Percentiles rank a stretch among this genome's conserved stretches.
Conservation (phyloP, 2,329 filamentous ascomycete genomes). For the Epichloe typhina region DNA sequence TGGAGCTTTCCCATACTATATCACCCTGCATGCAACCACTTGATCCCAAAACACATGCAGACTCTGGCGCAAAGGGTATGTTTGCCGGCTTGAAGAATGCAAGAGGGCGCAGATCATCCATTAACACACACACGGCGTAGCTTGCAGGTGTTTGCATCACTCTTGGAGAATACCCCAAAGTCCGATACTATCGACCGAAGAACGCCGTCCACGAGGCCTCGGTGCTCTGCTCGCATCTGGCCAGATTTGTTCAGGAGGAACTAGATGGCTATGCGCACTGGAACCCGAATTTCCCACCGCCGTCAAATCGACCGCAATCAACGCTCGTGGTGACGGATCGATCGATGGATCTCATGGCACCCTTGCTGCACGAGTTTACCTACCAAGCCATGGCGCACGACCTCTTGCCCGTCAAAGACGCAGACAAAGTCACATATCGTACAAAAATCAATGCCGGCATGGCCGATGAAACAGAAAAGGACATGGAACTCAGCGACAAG, state of each 20-base stretch:
- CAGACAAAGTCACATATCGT: conserved; percentile 76
- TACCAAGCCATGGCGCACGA: conserved; percentile 99
- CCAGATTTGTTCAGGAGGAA: conserved; percentile 82
- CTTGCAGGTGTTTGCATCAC: conserved; percentile 63
- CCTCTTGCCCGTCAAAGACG: conserved; percentile 74
- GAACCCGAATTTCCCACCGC: conserved; percentile 66
- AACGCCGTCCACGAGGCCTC: conserved; percentile 71
- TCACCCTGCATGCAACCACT: conserved; percentile 75
- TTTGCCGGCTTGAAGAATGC: not conserved
- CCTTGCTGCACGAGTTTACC: conserved; percentile 88
- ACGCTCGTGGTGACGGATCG: conserved; percentile 80
- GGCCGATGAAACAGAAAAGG: conserved; percentile 62
- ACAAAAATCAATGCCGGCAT: conserved; percentile 66
- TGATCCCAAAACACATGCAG: conserved; percentile 75
- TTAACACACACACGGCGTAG: conserved; percentile 10
- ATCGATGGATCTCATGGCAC: conserved; percentile 82
- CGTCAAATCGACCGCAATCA: conserved; percentile 63
- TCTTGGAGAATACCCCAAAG: conserved; percentile 84
- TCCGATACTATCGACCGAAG: conserved; percentile 76
- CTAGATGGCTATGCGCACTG: conserved; percentile 79
- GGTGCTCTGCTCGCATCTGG: conserved; percentile 77
- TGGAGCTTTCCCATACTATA: conserved; percentile 92
- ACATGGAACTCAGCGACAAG: conserved; percentile 80
- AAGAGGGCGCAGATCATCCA: not conserved
- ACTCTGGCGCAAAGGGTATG: conserved; percentile 73